Evolutionary conservation across 1,139 yeast species (phyloP), one percentile per base, ranked within the genome.

Genomic region (Spathaspora sp.): DNA sequence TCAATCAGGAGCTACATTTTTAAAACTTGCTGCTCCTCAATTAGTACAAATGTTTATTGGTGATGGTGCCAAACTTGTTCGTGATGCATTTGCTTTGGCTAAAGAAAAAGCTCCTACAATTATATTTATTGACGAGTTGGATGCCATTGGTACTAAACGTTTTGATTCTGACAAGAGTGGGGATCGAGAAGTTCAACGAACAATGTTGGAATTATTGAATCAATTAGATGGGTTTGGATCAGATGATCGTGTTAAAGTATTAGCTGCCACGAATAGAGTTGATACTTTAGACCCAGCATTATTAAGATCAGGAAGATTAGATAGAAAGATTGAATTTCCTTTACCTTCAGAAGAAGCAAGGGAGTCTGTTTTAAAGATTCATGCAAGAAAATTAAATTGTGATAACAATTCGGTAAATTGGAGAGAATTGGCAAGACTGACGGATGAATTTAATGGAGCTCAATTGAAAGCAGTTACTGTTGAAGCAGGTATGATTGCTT

Each of bases 401-500:
- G 98, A 91, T 65, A 89, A 88, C 57, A 60, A 57, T 45, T 85
- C 89, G 40, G 90, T 93, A 55, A 93, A 93, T 71, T 95, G 99
- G 99, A 88, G 91, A 67, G 99, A 93, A 72, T 80, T 93, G 64
- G 98, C 99, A 4, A 81, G 99, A 63, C 88, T 97, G 11, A 93
- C 99, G 0, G 99, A 93, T 67, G 99, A 93, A 68, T 93, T 93
- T 68, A 93, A 93, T 60, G 99, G 99, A 62, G 99, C 99, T 1
- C 98, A 95, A 70, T 78, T 93, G 65, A 93, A 93, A 73, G 98
- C 98, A 0, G 99, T 93, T 25, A 90, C 97, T 7, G 99, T 93
- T 18, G 99, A 93, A 68, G 99, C 99, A 2, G 99, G 99, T 62
- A 95, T 93, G 99, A 93, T 95, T 70, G 99, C 99, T 1, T 78